phyloP scores from a whole-genome alignment of 2,329 filamentous ascomycete genomes.

The Phialophora tarda region DNA sequence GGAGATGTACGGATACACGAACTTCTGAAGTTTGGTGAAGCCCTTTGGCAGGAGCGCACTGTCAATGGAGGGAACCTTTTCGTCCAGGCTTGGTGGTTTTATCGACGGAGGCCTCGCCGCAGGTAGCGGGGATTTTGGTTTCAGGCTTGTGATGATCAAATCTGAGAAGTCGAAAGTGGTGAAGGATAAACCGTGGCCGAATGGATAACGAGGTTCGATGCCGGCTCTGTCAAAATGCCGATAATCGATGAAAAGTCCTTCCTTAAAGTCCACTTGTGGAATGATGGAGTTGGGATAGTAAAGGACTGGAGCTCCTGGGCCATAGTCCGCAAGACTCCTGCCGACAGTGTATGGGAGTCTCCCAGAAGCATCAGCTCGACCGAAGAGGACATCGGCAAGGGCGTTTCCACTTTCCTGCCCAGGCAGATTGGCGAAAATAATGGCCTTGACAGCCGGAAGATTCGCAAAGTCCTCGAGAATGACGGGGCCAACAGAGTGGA shows the following conservation, averaged over 20 bases:
- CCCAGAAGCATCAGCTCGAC: constrained; percentile 77
- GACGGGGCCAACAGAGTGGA: constrained; percentile 85
- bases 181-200: constrained; percentile 85
- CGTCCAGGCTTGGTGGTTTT: constrained; percentile 61
- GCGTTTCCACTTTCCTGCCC: constrained; percentile 87
- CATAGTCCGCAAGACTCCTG: constrained; percentile 75
- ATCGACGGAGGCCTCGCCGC: constrained; percentile 50
- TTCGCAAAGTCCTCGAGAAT: constrained; percentile 81
- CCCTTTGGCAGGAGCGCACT: constrained; percentile 65
- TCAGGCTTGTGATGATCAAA: constrained; percentile 55
- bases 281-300: constrained; percentile 71
- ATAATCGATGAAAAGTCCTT: constrained; percentile 89
- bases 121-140: constrained; percentile 56
- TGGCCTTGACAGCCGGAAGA: constrained; percentile 74
- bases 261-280: constrained; percentile 81
- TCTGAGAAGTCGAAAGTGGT: constrained; percentile 71
- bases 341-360: constrained; percentile 87
- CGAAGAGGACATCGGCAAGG: constrained; percentile 78
- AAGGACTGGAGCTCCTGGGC: constrained; percentile 70
- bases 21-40: constrained; percentile 69
- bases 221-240: constrained; percentile 80
- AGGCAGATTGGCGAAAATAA: constrained; percentile 82
- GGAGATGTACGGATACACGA: constrained; percentile 74
- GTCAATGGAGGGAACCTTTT: constrained; percentile 60
- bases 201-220: constrained; percentile 79